These are phyloP conservation scores for Elymus sibiricus DNA, from an alignment of 176 grass and related monocot genomes.

Conservation along the genomic window DNA sequence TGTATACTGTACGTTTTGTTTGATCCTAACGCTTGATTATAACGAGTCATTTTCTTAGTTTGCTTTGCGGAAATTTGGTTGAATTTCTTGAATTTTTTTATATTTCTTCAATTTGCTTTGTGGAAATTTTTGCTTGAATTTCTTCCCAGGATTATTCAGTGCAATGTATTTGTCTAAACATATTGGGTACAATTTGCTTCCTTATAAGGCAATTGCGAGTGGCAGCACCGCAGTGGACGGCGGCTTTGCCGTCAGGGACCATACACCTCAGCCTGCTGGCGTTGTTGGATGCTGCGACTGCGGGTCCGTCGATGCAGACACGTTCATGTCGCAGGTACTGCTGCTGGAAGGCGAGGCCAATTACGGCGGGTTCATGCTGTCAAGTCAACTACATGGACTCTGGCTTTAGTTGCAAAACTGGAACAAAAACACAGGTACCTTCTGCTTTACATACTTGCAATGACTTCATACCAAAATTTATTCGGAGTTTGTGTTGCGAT, in stretches of 20 bases:
- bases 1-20: too few relatives aligned
- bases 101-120: too few relatives aligned
- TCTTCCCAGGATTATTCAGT: slow-evolving; percentile 3
- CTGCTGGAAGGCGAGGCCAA: slow-evolving; percentile 25
- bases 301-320: slow-evolving; percentile 48
- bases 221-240: slow-evolving; percentile 30
- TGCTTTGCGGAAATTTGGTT: too few relatives aligned
- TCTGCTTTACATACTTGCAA: not conserved
- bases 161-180: not conserved
- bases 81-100: too few relatives aligned
- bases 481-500: too few relatives aligned
- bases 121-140: too few relatives aligned
- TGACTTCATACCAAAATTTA: not conserved
- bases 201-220: too few relatives aligned
- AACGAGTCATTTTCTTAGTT: too few relatives aligned
- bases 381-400: slow-evolving; percentile 38
- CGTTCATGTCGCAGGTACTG: slow-evolving; percentile 31
- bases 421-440: not conserved
- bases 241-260: slow-evolving; percentile 18
- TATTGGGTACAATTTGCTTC: too few relatives aligned
- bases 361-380: slow-evolving; percentile 63
- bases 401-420: slow-evolving; percentile 32
- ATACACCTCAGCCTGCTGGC: slow-evolving; percentile 62
- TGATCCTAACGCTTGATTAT: too few relatives aligned
- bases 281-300: slow-evolving; percentile 32